Conservation (phyloP, 129 eudicot genomes). For the Flaveria trinervia region DNA sequence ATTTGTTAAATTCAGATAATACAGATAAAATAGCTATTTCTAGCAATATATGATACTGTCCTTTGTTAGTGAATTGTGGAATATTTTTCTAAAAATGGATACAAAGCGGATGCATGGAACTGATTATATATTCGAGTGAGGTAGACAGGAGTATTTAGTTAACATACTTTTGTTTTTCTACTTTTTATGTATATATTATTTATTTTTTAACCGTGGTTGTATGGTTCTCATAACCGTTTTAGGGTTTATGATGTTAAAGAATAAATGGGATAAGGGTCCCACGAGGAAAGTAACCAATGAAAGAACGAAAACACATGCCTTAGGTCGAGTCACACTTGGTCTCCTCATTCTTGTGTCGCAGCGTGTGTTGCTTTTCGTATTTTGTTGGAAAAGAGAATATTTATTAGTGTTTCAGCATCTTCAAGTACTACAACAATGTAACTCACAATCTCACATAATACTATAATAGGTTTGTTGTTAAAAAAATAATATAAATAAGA, state of each 20-base stretch:
- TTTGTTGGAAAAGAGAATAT: not conserved
- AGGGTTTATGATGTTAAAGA: not conserved
- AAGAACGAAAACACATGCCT: not conserved
- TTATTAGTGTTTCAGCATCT: too few species aligned
- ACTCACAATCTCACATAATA: too few species aligned
- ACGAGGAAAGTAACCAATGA: not conserved
- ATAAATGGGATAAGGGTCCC: not conserved
- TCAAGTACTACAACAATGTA: too few species aligned
- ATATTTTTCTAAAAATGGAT: not conserved
- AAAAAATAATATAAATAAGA: too few species aligned
- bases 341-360: not conserved
- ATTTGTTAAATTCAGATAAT: not conserved
- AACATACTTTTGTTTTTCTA: not conserved
- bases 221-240: not conserved
- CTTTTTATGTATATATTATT: not conserved
- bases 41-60: not conserved
- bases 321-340: not conserved
- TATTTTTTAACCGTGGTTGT: not conserved
- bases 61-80: not conserved
- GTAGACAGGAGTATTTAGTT: not conserved
- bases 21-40: not conserved
- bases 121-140: not conserved
- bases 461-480: too few species aligned
- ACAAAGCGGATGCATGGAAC: not conserved
- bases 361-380: not conserved